phyloP scores from a whole-genome alignment of 1,139 yeast genomes.

The Zygosaccharomyces sapae region DNA sequence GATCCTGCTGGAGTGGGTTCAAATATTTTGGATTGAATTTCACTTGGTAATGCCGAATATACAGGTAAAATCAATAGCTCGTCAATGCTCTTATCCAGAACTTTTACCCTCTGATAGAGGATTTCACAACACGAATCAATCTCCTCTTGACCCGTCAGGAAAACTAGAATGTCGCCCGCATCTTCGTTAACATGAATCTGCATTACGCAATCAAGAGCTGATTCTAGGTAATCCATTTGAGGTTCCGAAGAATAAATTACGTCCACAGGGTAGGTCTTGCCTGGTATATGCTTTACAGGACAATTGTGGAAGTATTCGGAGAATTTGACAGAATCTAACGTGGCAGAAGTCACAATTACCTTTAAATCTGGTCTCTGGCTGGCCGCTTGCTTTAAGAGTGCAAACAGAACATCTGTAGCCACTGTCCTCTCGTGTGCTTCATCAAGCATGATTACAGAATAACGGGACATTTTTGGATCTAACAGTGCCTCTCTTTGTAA shows the following conservation, averaged over 20 bases:
- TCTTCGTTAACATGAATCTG: constrained; percentile 79
- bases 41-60: constrained; percentile 86
- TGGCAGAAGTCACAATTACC: constrained; percentile 86
- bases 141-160: constrained; percentile 87
- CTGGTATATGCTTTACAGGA: constrained; percentile 81
- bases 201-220: constrained; percentile 73
- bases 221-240: constrained; percentile 78
- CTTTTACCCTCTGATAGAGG: constrained; percentile 59
- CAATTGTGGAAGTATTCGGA: constrained; percentile 72
- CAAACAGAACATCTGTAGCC: constrained; percentile 89
- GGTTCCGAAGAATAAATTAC: constrained; percentile 73
- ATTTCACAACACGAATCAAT: constrained; percentile 87
- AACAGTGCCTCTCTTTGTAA: constrained; percentile 74
- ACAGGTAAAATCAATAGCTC: constrained; percentile 83
- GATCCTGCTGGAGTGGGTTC: constrained; percentile 79
- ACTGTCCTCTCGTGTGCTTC: constrained; percentile 96
- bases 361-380: constrained; percentile 66
- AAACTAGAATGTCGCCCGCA: constrained; percentile 77
- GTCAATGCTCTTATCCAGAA: constrained; percentile 57
- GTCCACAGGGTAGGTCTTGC: constrained; percentile 87
- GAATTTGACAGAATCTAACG: constrained; percentile 80
- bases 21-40: constrained; percentile 73
- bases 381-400: constrained; percentile 72
- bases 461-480: constrained; percentile 68
- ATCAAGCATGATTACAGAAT: constrained; percentile 84